phyloP scores from a whole-genome alignment of 306 rosid genomes.

The Gillenia trifoliata region DNA sequence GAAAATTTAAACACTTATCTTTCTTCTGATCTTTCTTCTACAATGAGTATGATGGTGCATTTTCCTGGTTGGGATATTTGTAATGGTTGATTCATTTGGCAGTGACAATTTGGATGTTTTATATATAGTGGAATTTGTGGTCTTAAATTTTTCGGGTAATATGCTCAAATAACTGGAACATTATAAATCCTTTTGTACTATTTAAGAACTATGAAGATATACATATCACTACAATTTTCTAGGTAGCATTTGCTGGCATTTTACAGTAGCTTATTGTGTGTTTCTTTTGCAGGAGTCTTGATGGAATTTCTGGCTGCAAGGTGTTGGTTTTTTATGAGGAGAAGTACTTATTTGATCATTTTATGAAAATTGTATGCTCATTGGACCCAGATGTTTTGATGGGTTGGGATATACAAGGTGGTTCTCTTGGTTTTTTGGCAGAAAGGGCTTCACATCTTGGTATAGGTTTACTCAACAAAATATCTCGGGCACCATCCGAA shows the following conservation, averaged over 20 bases:
- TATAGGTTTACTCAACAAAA: conserved; percentile 59
- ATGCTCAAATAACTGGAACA: not conserved
- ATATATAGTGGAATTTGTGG: not conserved
- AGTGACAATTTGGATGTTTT: not conserved
- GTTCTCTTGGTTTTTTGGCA: conserved; percentile 93
- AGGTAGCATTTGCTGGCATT: not conserved
- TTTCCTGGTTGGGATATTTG: not conserved
- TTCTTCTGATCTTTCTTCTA: conserved; percentile 9
- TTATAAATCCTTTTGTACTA: not conserved
- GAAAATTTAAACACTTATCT: conserved; percentile 7
- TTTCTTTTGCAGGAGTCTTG: conserved; percentile 52
- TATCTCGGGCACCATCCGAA: conserved; percentile 80
- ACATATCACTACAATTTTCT: not conserved
- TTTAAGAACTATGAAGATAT: not conserved
- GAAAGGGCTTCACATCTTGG: conserved; percentile 83
- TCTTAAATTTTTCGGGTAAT: not conserved
- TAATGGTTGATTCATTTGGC: not conserved
- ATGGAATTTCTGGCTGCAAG: conserved; percentile 60
- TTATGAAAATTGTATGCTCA: conserved; percentile 57
- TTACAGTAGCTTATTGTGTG: conserved; percentile 13
- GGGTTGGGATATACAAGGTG: conserved; percentile 94
- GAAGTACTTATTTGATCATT: conserved; percentile 52
- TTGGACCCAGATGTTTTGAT: conserved; percentile 78
- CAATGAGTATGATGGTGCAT: not conserved
- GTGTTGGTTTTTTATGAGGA: conserved; percentile 60